Evolutionary conservation across 2,329 filamentous ascomycete genomes (phyloP).

Genomic region (Talaromyces sp.): DNA sequence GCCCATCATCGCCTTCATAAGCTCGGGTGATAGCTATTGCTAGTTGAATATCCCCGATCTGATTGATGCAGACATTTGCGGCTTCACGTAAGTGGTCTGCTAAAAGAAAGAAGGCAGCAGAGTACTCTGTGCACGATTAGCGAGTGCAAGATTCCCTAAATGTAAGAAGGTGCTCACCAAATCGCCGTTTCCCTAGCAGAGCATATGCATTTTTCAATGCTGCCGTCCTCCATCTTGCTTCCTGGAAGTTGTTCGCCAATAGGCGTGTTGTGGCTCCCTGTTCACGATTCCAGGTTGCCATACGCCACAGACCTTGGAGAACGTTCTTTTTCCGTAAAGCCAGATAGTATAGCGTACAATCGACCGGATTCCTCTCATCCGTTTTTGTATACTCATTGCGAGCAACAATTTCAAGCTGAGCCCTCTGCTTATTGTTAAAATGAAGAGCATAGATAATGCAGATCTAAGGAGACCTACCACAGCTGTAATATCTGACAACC

Average conservation of each 20-base stretch:
- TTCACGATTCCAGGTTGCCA: conserved; percentile 85
- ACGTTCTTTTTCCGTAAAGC: conserved; percentile 88
- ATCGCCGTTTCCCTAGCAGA: conserved; percentile 82
- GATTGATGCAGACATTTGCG: conserved; percentile 78
- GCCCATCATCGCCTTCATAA: conserved; percentile 80
- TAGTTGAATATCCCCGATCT: conserved; percentile 83
- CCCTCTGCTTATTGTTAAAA: conserved; percentile 47
- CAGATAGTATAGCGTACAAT: conserved; percentile 88
- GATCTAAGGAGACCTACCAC: conserved; percentile 56
- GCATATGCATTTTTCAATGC: conserved; percentile 97
- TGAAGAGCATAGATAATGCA: background rate
- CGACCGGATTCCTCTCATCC: conserved; percentile 82
- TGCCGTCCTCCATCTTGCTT: conserved; percentile 80
- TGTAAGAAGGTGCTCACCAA: conserved; percentile 55
- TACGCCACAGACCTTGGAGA: conserved; percentile 87
- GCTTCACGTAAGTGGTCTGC: conserved; percentile 82
- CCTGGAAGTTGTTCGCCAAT: conserved; percentile 84
- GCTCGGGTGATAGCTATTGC: conserved; percentile 84
- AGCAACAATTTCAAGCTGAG: conserved; percentile 85
- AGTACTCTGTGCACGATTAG: conserved; percentile 63
- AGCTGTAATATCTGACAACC: conserved; percentile 74
- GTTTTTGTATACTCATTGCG: conserved; percentile 89
- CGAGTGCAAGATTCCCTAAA: background rate
- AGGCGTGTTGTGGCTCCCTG: conserved; percentile 75
- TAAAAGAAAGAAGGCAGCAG: conserved; percentile 90